Base-by-base conservation (phyloP, 2,329 filamentous ascomycete genomes). In the Colletotrichum nymphaeae region DNA sequence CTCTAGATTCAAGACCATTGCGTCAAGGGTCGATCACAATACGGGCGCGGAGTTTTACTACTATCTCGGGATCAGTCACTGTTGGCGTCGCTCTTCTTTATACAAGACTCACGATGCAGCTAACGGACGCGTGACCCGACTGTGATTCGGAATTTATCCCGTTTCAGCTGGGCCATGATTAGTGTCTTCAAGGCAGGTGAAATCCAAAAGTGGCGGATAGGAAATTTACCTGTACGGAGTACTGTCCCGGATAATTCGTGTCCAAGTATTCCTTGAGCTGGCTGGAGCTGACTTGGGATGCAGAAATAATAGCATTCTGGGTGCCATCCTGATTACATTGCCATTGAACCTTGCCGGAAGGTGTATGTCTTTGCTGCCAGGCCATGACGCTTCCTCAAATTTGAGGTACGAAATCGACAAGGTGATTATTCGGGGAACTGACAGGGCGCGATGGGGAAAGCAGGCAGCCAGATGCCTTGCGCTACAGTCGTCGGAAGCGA, bases 211-310 rank as follows among this genome's bases (percentile, higher is more conserved):
- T 6, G 7, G 11, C 14, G 2, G 8, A n/a, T 24, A 22, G 11
- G 5, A 3, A 2, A 28, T 14, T 24, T 46, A 69, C 67, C 53
- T 69, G 67, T 2, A 69, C 60, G n/a, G 59, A 57, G 28, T 69
- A 69, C 49, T 58, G 59, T 26, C 67, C 67, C 4, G 67, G 67
- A 22, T 28, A 69, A 5, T 69, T 58, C 3, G 5, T 32, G 28
- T 69, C 67, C 16, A 69, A 37, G 1, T 69, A 69, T 37, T 69
- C 59, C 35, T 69, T 69, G 12, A 69, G 53, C 28, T 69, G 67
- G 12, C 59, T 58, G 7, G 67, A 69, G 53, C 53, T 69, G 16
- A 69, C 67, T 65, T 65, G 53, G 1, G 59, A 64, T n/a, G 67
- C 67, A 4, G 67, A 69, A 2, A 69, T 52, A 9, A 37, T 37